phyloP scores from a whole-genome alignment of 2,329 filamentous ascomycete genomes.

The Capronia epimyces region DNA sequence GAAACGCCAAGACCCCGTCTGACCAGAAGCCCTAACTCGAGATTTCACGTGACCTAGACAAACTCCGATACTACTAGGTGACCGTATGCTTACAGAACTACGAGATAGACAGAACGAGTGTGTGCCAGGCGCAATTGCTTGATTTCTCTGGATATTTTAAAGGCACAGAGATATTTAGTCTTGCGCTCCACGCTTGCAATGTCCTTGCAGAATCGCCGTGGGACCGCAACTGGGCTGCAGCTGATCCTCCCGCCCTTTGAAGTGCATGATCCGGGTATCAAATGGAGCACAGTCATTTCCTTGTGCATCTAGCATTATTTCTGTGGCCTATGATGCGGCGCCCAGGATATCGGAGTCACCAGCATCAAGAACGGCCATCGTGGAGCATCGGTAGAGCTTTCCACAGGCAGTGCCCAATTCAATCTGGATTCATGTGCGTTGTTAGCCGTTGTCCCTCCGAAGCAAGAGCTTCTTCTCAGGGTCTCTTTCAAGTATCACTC shows the following conservation, averaged over 20 bases:
- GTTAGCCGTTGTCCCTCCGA: constrained; percentile 67
- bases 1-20: constrained; percentile 1
- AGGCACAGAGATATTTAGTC: background rate
- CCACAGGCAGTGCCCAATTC: constrained; percentile 97
- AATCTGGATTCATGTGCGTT: constrained; percentile 57
- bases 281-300: background rate
- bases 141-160: background rate
- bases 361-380: constrained; percentile 94
- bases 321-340: constrained; percentile 34
- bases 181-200: background rate
- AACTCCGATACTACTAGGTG: too few species aligned
- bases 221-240: background rate
- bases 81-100: background rate
- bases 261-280: constrained; percentile 8
- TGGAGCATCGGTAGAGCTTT: constrained; percentile 97
- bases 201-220: background rate
- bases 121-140: background rate
- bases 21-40: background rate
- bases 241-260: constrained; percentile 1
- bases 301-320: background rate
- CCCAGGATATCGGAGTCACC: constrained; percentile 97
- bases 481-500: constrained; percentile 57
- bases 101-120: background rate
- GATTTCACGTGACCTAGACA: background rate
- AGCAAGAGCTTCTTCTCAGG: constrained; percentile 92